Evolutionary conservation across 2,329 filamentous ascomycete genomes (phyloP), one percentile per base, ranked within the genome.

Genomic region (Harringtonia lauricola): DNA sequence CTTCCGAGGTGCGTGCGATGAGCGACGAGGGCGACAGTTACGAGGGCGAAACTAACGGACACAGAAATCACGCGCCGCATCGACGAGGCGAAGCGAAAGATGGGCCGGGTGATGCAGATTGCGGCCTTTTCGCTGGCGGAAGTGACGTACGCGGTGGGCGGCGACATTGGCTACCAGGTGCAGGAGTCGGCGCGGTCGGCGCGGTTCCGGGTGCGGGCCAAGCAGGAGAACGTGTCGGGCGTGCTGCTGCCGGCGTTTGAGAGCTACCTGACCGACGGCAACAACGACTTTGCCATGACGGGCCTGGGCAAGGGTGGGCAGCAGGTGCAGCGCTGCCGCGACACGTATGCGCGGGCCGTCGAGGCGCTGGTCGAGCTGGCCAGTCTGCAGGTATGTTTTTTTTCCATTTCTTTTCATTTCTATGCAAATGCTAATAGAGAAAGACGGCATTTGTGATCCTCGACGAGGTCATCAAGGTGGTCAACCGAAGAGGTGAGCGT

Each of bases 101-200:
- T 98, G 90, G 92, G 92, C 46, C 79, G 90, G 29, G 92, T 98
- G 31, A 98, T 98, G 92, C 90, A 96, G 64, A 94, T 98, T 58
- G 92, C 92, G 34, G 89, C 92, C 37, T 96, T 98, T 67, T 96
- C 90, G 36, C 76, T 98, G 17, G 92, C 92, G 47, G 92, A 96
- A 68, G 92, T 98, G 45, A 94, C 88, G 39, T 98, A 98, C 58
- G 92, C 92, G 22, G 88, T 95, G 24, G 92, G 92, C 50, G 88
- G 90, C 57, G 86, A 94, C 58, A 94, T 98, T 56, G 85, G 84
- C 49, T 98, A 95, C 67, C 92, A 98, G 67, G 86, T 98, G 53
- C 89, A 95, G 60, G 92, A 98, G 64, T 94, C 88, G 2, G 92
- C 87, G 48, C 90, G 92, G 64, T 81, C 86, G 45, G 92, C 92